Conservation (phyloP, 257 asterid genomes). For the Petrea volubilis region DNA sequence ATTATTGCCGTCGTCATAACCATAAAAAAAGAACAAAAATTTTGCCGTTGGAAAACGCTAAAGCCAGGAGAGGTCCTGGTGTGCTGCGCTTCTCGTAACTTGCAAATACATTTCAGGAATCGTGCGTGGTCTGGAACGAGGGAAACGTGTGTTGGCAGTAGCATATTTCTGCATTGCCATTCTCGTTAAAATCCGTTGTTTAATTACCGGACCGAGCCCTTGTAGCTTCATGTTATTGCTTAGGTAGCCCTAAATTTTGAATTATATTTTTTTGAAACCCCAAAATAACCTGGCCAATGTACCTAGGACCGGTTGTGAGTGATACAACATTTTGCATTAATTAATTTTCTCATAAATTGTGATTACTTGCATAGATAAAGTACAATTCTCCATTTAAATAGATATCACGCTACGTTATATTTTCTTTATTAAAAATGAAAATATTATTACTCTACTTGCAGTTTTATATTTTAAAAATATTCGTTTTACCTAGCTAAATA, state of each 20-base stretch:
- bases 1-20: no score
- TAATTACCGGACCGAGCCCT: neutral
- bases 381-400: neutral
- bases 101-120: neutral
- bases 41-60: constrained; percentile 44
- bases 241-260: neutral
- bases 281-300: neutral
- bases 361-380: neutral
- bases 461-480: no score
- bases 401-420: neutral
- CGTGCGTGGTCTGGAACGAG: constrained; percentile 23
- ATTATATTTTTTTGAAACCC: neutral
- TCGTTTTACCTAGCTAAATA: no score
- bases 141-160: constrained; percentile 21
- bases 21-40: no score
- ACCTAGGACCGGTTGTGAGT: neutral
- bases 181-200: neutral
- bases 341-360: neutral
- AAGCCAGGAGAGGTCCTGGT: constrained; percentile 21
- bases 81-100: neutral
- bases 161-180: neutral
- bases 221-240: neutral
- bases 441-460: no score
- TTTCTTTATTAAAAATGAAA: neutral
- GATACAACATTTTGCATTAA: neutral